These are phyloP conservation scores for Annulohypoxylon moriforme DNA, from an alignment of 495 filamentous ascomycete species.

Conservation along the genomic window DNA sequence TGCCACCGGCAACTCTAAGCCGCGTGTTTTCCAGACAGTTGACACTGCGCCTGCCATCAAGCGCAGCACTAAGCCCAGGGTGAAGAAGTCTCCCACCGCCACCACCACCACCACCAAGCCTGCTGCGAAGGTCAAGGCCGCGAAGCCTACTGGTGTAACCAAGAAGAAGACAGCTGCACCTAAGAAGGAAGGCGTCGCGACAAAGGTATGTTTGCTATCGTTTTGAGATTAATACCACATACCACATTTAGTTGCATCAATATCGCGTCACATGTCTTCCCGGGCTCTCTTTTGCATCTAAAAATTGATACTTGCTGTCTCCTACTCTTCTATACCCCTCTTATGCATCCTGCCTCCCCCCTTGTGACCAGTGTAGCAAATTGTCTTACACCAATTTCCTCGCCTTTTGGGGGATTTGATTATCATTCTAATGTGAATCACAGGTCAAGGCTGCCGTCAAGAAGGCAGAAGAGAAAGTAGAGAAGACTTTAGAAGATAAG, in stretches of 20 bases:
- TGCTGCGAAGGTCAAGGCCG: constrained; percentile 54
- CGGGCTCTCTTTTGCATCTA: neutral
- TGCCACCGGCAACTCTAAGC: constrained; percentile 64
- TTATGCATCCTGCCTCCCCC: neutral
- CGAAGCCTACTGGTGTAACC: constrained; percentile 64
- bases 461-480: constrained; percentile 51
- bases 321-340: neutral
- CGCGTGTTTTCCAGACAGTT: constrained; percentile 63
- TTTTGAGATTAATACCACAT: neutral
- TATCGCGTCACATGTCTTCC: neutral
- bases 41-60: constrained; percentile 63
- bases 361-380: neutral
- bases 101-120: constrained; percentile 52
- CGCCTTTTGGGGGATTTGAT: neutral
- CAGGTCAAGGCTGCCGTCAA: constrained; percentile 62
- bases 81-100: constrained; percentile 48
- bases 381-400: neutral
- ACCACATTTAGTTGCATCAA: neutral
- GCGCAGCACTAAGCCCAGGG: constrained; percentile 54
- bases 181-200: constrained; percentile 61
- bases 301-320: neutral
- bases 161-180: constrained; percentile 63
- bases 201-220: constrained; percentile 56
- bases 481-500: constrained; percentile 30
- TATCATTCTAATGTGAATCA: constrained; percentile 42